Conservation (phyloP, 192 early-diverging fungal genomes). For the Coemansia sp. region DNA sequence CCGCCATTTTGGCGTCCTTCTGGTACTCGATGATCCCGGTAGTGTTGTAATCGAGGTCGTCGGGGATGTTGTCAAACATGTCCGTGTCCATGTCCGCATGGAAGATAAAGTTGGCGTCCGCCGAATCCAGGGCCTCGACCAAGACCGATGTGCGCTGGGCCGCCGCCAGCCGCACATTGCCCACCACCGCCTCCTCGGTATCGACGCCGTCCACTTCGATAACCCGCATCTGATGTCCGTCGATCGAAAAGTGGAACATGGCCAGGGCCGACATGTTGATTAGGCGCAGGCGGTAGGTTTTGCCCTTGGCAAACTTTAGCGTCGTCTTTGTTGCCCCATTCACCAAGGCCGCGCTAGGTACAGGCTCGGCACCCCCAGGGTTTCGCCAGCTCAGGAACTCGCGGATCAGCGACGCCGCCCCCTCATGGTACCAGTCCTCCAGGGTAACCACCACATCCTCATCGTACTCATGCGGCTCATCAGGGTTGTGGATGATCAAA, state of each 20-base stretch:
- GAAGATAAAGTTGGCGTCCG: constrained; percentile 60
- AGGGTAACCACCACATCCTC: constrained; percentile 61
- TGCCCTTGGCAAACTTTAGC: constrained; percentile 63
- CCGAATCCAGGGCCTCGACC: constrained; percentile 61
- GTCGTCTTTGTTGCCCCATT: constrained; percentile 20
- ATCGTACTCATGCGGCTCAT: constrained; percentile 59
- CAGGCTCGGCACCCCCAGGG: constrained; percentile 59
- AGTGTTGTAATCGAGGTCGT: constrained; percentile 52
- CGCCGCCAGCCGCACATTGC: constrained; percentile 55
- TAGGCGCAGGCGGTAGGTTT: constrained; percentile 77
- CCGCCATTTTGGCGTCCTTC: constrained; percentile 5
- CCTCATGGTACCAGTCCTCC: constrained; percentile 70
- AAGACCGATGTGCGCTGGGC: constrained; percentile 80
- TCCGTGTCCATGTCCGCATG: constrained; percentile 69
- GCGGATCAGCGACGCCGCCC: constrained; percentile 50
- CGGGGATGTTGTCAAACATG: constrained; percentile 69
- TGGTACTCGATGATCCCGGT: constrained; percentile 56
- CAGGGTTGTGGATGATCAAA: constrained; percentile 60
- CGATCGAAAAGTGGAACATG: constrained; percentile 73
- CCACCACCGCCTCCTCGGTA: constrained; percentile 51
- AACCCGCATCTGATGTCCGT: constrained; percentile 68
- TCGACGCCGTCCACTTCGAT: constrained; percentile 79
- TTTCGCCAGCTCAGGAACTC: constrained; percentile 61
- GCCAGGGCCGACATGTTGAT: constrained; percentile 75
- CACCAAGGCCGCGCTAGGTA: constrained; percentile 59